Base-by-base conservation (phyloP, 176 grass and related monocot species). In the Metroxylon sagu region DNA sequence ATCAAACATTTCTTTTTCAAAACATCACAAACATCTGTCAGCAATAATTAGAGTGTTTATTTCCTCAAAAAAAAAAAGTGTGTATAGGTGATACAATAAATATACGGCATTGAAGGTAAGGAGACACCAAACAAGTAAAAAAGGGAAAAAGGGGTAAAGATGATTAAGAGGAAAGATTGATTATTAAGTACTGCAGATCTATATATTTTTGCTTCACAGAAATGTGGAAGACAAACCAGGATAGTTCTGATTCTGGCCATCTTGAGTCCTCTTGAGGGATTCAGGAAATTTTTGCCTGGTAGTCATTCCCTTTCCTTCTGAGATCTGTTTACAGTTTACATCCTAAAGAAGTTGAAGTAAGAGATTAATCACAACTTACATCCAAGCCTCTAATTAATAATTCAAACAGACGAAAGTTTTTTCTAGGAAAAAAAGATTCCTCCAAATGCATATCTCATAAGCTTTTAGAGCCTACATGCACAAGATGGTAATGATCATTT, bases 251-350 rank as follows among this genome's bases (percentile, higher is more conserved):
- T 92, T 67, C 48, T 74, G 68, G 74, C 50, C 49, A 73, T 79
- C 71, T 71, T 17, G 65, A 63, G 88, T 53, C 69, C 84, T 93
- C 81, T 89, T 86, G 16, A 85, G 74, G 29, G 50, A 65, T 69
- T 71, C 57, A 64, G 78, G 50, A 55, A 50, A 28, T 50, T 74
- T 70, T 26, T 48, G 65, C 64, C 65, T 70, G 72, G 26, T 79
- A 26, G 26, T 50, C 23, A 49, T 65, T 55, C 64, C 59, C 21
- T 75, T 74, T 64, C 50, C 72, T 68, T 60, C 30, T 39, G 15
- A 57, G 69, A 64, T 59, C 8, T 43, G 35, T 43, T 76, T 57
- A 27, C 50, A 50, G 17, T 49, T 26, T 6, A 64, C 70, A 66
- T 71, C 82, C 74, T 89, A 74, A 56, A 75, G 26, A 73, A 64